These are phyloP conservation scores for Saposhnikovia divaricata DNA, from an alignment of 129 eudicot species.

Conservation along the genomic window DNA sequence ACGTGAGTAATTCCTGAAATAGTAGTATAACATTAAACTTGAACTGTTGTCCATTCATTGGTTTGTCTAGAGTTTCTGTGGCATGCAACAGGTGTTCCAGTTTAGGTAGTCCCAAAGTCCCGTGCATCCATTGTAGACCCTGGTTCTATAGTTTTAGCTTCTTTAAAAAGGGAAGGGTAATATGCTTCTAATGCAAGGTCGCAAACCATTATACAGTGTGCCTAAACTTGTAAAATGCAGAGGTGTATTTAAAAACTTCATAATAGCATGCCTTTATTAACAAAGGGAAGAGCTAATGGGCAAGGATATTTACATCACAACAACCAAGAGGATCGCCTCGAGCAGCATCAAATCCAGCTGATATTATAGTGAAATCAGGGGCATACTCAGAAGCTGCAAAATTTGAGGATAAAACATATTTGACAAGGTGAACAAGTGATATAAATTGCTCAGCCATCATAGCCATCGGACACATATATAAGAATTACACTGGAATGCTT, in stretches of 20 bases:
- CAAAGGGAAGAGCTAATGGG: not conserved
- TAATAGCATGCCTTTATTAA: not conserved
- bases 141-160: not conserved
- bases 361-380: constrained; percentile 89
- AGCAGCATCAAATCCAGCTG: constrained; percentile 99
- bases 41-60: not conserved
- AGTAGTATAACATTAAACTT: not conserved
- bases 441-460: not conserved
- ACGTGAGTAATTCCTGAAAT: not conserved
- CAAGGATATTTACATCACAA: constrained; percentile 63
- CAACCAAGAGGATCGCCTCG: constrained; percentile 98
- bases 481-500: not conserved
- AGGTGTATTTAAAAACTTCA: not conserved
- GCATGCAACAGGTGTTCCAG: not conserved
- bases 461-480: not conserved
- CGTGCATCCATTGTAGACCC: not conserved
- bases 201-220: not conserved
- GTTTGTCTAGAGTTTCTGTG: not conserved
- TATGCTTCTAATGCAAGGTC: not conserved
- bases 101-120: not conserved
- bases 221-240: not conserved
- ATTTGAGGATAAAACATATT: constrained; percentile 7
- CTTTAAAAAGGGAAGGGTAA: not conserved
- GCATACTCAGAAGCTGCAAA: constrained; percentile 69
- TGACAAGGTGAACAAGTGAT: constrained; percentile 7